Conservation (phyloP, 2,329 filamentous ascomycete species). For the Aspergillus awamori region DNA sequence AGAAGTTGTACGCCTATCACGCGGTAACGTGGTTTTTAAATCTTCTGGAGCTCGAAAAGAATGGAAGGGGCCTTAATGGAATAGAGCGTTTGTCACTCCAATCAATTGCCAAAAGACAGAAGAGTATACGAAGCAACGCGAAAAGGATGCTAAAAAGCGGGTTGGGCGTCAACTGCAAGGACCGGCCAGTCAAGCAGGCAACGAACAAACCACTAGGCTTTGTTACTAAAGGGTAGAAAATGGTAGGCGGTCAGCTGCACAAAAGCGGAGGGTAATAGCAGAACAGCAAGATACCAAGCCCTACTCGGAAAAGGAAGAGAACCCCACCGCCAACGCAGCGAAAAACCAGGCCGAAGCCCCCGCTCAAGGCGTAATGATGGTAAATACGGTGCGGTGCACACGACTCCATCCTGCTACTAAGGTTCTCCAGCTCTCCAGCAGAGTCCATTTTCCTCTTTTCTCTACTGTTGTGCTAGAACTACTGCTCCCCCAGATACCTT, state of each 20-base stretch:
- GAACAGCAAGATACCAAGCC: constrained; percentile 17
- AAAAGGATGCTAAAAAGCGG: not conserved
- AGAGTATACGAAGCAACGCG: not conserved
- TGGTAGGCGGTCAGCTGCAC: constrained; percentile 12
- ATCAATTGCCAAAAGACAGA: not conserved
- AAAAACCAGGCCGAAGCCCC: constrained; percentile 21
- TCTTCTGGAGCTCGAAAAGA: too few relatives aligned
- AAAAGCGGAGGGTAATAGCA: constrained; percentile 13
- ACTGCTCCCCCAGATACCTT: constrained; percentile 20
- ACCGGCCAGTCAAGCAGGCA: not conserved
- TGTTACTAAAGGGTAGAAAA: not conserved
- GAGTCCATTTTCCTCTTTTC: constrained; percentile 27
- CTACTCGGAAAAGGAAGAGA: constrained; percentile 14
- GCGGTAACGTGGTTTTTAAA: not conserved
- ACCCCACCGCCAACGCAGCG: not conserved
- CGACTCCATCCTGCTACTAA: constrained; percentile 27
- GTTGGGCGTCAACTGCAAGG: not conserved
- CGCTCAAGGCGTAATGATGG: constrained; percentile 27
- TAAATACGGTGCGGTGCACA: constrained; percentile 27
- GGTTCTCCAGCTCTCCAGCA: constrained; percentile 20
- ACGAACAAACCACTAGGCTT: too few relatives aligned
- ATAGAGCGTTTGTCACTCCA: not conserved
- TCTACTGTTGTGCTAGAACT: constrained; percentile 23
- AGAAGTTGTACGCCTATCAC: not conserved
- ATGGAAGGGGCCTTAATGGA: too few relatives aligned